Evolutionary conservation across 805 yeast species (phyloP).

Genomic region (Myxozyma vanderwaltii): DNA sequence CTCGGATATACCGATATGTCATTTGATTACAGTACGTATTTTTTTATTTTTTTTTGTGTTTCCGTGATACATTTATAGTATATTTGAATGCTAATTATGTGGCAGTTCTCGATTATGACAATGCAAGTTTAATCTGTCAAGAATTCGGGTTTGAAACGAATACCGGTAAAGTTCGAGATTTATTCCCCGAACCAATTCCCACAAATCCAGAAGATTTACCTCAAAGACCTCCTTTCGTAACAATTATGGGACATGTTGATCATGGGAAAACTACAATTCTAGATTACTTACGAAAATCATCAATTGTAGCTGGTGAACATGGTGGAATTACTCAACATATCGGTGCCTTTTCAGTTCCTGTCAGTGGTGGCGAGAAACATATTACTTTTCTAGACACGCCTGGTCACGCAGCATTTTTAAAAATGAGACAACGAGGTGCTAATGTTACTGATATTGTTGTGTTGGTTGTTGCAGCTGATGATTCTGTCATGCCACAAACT

Average conservation of each 20-base stretch:
- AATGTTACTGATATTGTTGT: constrained; percentile 88
- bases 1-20: constrained; percentile 70
- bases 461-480: constrained; percentile 95
- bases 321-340: constrained; percentile 99
- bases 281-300: constrained; percentile 81
- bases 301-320: constrained; percentile 79
- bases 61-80: neutral
- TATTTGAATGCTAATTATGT: neutral
- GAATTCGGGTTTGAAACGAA: constrained; percentile 74
- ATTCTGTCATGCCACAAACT: constrained; percentile 97
- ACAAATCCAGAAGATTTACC: constrained; percentile 52
- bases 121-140: constrained; percentile 82
- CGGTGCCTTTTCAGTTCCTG: constrained; percentile 90
- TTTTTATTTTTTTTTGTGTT: no score
- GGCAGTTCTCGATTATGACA: constrained; percentile 72
- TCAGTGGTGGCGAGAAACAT: constrained; percentile 59
- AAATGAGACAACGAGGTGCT: constrained; percentile 97
- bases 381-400: constrained; percentile 96
- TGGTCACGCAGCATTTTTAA: constrained; percentile 95
- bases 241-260: constrained; percentile 99
- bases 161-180: constrained; percentile 41
- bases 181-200: constrained; percentile 43
- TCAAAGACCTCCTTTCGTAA: constrained; percentile 88
- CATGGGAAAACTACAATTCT: constrained; percentile 96
- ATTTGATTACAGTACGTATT: constrained; percentile 61